Evolutionary conservation across 495 filamentous ascomycete species (phyloP).

Genomic region (Apiosordaria backusii): DNA sequence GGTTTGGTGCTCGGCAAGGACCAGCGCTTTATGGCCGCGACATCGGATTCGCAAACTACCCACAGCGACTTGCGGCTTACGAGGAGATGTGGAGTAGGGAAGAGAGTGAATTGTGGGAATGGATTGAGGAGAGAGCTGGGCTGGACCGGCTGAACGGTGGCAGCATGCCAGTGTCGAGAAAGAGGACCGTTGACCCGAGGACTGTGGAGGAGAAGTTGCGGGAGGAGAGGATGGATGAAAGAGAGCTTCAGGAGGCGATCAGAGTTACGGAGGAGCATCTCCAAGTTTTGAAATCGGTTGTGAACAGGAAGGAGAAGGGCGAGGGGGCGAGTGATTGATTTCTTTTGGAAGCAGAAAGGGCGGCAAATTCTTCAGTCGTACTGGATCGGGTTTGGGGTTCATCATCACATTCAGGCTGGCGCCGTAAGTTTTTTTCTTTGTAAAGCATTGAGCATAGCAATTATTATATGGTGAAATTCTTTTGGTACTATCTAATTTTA

Average conservation of each 20-base stretch:
- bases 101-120: constrained; percentile 91
- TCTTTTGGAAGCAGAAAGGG: not conserved
- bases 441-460: not conserved
- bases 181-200: constrained; percentile 42
- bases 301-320: constrained; percentile 48
- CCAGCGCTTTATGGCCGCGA: constrained; percentile 33
- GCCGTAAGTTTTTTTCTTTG: not conserved
- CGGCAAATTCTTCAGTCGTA: not conserved
- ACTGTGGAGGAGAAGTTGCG: constrained; percentile 53
- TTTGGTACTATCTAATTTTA: not conserved
- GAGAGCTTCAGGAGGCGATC: constrained; percentile 82
- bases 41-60: constrained; percentile 40
- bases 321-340: not conserved
- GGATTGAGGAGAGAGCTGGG: constrained; percentile 86
- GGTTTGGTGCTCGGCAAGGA: constrained; percentile 44
- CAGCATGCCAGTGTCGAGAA: constrained; percentile 36
- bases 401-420: not conserved
- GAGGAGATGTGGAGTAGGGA: constrained; percentile 91
- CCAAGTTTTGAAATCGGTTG: constrained; percentile 65
- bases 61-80: constrained; percentile 77
- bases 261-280: constrained; percentile 79
- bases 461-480: not conserved
- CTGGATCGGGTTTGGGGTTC: not conserved
- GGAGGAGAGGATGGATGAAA: constrained; percentile 70
- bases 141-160: constrained; percentile 56